Base-by-base conservation (phyloP, 768 basidiomycete species). In the Mrakia frigida region DNA sequence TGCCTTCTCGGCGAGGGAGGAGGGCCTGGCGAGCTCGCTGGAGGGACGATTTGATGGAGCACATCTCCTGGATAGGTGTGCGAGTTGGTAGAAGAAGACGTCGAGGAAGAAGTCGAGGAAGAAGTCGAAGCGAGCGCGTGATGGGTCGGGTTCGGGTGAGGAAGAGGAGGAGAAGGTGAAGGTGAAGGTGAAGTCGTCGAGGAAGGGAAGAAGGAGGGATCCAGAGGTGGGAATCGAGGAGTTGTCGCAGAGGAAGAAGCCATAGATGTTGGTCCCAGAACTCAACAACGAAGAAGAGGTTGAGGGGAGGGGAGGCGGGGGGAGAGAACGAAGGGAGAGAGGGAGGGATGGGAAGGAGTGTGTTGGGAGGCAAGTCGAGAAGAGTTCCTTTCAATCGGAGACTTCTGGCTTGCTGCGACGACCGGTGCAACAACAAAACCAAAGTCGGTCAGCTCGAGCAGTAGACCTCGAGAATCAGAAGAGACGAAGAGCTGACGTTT, bases 1-100 rank as follows among this genome's bases (percentile, higher is more conserved):
- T 74, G 73, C n/a, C 73, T 28, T 3, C 73, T 16, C 10, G 73
- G 73, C 10, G 73, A 74, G 9, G 73, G 59, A 16, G 73, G 73
- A 46, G 73, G 61, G 5, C 59, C 73, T 33, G 73, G 73, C 1
- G 71, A 72, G 50, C 35, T 39, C 35, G 65, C 65, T 6, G 65
- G 65, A 39, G 39, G 25, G 65, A 68, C 43, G 35, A 39, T 35
- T 25, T 18, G 39, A 25, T 39, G 25, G 35, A 25, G 65, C 2
- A 68, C 39, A 23, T 68, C 65, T 18, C 37, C 35, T 43, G 65
- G 65, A 39, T 39, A 37, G 37, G 65, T 39, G 6, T 68, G 65
- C 25, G 65, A 68, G 25, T 25, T n/a, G 37, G 14, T 43, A 11
- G 25, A n/a, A 7, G 56, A 56, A 18, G 65, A 68, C 2, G 18